A percentile compares a stretch with the other conserved stretches of the same genome.
phyloP scores from a whole-genome alignment of 2,329 filamentous ascomycete species.

The Blastomyces silverae region DNA sequence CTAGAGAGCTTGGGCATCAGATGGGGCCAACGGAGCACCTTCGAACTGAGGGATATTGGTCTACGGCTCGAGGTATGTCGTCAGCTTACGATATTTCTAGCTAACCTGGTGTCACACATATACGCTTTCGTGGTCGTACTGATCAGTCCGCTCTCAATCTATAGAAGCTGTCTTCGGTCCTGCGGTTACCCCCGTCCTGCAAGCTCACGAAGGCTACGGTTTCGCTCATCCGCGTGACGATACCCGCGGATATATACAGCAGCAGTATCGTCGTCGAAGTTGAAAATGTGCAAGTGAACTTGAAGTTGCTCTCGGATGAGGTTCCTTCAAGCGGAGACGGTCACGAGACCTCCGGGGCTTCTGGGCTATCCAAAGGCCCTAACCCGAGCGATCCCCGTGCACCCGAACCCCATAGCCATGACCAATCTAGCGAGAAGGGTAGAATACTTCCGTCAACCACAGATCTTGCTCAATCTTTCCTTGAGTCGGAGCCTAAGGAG shows the following conservation, averaged over 20 bases:
- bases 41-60: slow-evolving; percentile 82
- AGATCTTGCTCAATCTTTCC: slow-evolving; percentile 55
- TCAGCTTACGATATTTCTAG: slow-evolving; percentile 6
- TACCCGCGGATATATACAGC: slow-evolving; percentile 81
- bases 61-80: slow-evolving; percentile 64
- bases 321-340: slow-evolving; percentile 27
- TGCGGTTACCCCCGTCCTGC: slow-evolving; percentile 67
- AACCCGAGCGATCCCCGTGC: not conserved
- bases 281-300: slow-evolving; percentile 67
- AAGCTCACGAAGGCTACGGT: slow-evolving; percentile 68
- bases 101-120: slow-evolving; percentile 25
- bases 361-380: not conserved
- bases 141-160: not conserved
- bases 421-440: slow-evolving; percentile 24
- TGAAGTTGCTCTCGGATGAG: slow-evolving; percentile 49
- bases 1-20: slow-evolving; percentile 78
- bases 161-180: slow-evolving; percentile 69
- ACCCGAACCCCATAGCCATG: slow-evolving; percentile 27
- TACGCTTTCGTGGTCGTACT: not conserved
- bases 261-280: slow-evolving; percentile 77
- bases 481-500: slow-evolving; percentile 51
- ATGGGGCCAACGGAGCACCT: slow-evolving; percentile 67
- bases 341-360: not conserved
- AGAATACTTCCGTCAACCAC: slow-evolving; percentile 49
- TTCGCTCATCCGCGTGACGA: slow-evolving; percentile 66